Conservation (phyloP, 768 basidiomycete genomes). For the Mycena indigotica region DNA sequence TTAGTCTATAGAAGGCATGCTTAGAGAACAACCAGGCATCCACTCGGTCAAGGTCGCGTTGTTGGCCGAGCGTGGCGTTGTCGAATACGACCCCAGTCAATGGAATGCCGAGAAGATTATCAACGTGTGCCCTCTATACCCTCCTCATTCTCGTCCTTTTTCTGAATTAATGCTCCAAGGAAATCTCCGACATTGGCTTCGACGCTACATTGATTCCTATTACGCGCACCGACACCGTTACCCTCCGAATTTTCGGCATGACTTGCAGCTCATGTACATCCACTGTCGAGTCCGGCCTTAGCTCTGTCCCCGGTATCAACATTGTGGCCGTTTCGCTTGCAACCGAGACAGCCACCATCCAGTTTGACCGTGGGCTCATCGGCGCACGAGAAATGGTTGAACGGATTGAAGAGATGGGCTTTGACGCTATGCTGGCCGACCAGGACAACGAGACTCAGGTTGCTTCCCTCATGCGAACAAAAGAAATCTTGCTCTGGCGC, state of each 20-base stretch:
- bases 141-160: not conserved
- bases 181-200: slow-evolving; percentile 92
- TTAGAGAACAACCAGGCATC: slow-evolving; percentile 86
- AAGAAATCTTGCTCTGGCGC: slow-evolving; percentile 92
- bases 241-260: slow-evolving; percentile 88
- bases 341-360: slow-evolving; percentile 72
- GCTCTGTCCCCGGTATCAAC: slow-evolving; percentile 70
- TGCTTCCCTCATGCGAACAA: slow-evolving; percentile 81
- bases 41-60: slow-evolving; percentile 90
- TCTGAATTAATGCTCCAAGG: slow-evolving; percentile 46
- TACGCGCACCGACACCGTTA: slow-evolving; percentile 64
- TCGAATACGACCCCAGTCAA: slow-evolving; percentile 83
- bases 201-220: slow-evolving; percentile 79
- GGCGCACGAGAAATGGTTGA: slow-evolving; percentile 89
- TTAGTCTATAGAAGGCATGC: slow-evolving; percentile 83
- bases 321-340: slow-evolving; percentile 74
- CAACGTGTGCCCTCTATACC: slow-evolving; percentile 47
- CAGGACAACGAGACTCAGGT: slow-evolving; percentile 82
- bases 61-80: slow-evolving; percentile 89
- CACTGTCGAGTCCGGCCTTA: slow-evolving; percentile 72
- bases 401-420: slow-evolving; percentile 84
- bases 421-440: slow-evolving; percentile 84
- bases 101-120: slow-evolving; percentile 86
- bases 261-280: slow-evolving; percentile 82
- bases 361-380: slow-evolving; percentile 72